A percentile compares a stretch with the other conserved stretches of the same genome.
Conservation (phyloP, 441 rosid species). For the Pelargonium australe region DNA sequence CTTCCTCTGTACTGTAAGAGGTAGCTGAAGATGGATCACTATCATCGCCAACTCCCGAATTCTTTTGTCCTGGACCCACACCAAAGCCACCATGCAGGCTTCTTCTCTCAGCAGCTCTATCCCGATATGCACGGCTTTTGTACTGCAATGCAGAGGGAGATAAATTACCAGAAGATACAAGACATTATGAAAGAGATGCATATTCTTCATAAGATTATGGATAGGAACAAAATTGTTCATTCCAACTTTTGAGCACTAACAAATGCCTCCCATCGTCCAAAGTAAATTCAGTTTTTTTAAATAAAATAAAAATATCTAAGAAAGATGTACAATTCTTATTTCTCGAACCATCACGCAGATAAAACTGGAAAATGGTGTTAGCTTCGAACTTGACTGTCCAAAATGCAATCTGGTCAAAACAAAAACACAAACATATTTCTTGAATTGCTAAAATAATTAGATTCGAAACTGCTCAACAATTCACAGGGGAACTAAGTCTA, state of each 20-base stretch:
- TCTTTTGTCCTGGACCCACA: conserved; percentile 83
- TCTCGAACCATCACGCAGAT: background rate
- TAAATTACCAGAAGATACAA: background rate
- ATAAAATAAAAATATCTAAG: too few relatives aligned
- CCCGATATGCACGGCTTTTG: conserved; percentile 48
- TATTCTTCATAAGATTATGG: background rate
- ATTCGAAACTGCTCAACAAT: background rate
- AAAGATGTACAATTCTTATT: background rate
- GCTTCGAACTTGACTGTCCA: background rate
- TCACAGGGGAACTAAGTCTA: background rate
- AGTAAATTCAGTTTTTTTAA: background rate
- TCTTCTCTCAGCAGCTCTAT: conserved; percentile 94
- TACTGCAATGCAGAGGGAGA: conserved; percentile 32
- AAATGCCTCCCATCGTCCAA: background rate
- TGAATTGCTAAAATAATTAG: background rate
- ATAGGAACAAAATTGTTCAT: background rate
- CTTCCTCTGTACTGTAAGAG: conserved; percentile 39
- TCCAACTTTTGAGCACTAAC: background rate
- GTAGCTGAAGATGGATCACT: conserved; percentile 27
- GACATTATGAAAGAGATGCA: background rate
- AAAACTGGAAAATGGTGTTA: background rate
- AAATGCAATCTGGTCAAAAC: background rate
- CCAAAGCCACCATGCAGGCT: conserved; percentile 74
- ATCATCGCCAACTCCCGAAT: conserved; percentile 15
- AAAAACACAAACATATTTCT: background rate